Percentiles rank a stretch among this genome's conserved stretches.
These are phyloP conservation scores for Telfairia occidentalis DNA, from an alignment of 331 rosid genomes.

Conservation along the genomic window DNA sequence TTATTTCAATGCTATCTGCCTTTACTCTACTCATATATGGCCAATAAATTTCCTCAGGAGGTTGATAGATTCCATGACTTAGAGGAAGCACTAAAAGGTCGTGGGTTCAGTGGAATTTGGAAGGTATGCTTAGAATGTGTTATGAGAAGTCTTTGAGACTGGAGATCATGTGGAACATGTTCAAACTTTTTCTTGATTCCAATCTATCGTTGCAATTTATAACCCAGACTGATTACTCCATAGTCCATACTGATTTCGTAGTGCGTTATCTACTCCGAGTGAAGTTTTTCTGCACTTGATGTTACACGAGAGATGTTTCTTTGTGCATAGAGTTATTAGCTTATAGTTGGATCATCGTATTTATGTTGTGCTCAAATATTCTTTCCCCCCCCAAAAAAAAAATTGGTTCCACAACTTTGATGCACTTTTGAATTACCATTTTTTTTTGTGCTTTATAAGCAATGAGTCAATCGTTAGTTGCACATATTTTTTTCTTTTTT, in stretches of 20 bases:
- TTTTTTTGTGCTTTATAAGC: background rate
- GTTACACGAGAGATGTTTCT: background rate
- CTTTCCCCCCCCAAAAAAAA: background rate
- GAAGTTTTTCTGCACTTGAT: background rate
- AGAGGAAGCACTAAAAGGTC: slow-evolving; percentile 49
- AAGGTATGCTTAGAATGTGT: slow-evolving; percentile 45
- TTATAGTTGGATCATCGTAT: background rate
- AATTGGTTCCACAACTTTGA: background rate
- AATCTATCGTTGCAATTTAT: background rate
- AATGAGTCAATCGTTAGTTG: too few species aligned
- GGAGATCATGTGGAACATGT: background rate
- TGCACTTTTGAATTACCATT: background rate
- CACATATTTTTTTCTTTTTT: too few species aligned
- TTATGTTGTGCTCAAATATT: background rate
- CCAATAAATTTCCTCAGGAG: slow-evolving; percentile 43
- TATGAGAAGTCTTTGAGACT: background rate
- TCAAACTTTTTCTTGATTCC: background rate
- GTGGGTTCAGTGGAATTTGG: slow-evolving; percentile 77
- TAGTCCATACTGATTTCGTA: background rate
- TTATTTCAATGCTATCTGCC: background rate
- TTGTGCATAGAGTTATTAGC: background rate
- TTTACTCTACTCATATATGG: slow-evolving; percentile 1
- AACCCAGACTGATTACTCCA: background rate
- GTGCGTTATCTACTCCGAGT: too few species aligned
- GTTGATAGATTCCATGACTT: slow-evolving; percentile 74